A percentile compares a stretch with the other conserved stretches of the same genome.
These are phyloP conservation scores for Vitis rupestris DNA, from an alignment of 164 flowering plant species.

Conservation along the genomic window DNA sequence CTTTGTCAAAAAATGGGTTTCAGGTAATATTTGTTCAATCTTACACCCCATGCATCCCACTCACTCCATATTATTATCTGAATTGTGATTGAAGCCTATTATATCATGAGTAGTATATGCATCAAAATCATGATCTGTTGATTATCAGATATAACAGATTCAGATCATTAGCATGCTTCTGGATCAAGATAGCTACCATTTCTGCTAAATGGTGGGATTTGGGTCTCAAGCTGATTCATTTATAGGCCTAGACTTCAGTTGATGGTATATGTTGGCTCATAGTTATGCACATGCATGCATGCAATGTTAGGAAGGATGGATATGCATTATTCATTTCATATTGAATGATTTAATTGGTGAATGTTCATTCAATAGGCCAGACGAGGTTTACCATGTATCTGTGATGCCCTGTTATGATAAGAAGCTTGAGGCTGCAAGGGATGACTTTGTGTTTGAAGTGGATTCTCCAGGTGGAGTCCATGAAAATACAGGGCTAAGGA, in stretches of 20 bases:
- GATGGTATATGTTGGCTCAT: too few species aligned
- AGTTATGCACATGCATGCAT: neutral
- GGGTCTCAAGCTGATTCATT: too few species aligned
- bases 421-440: constrained; percentile 96
- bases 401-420: constrained; percentile 99
- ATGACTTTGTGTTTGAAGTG: constrained; percentile 73
- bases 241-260: too few species aligned
- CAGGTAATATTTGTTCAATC: constrained; percentile 34
- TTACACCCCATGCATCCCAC: neutral
- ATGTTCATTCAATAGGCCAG: constrained; percentile 52
- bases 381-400: constrained; percentile 85
- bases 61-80: neutral
- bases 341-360: constrained; percentile 6
- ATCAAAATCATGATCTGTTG: too few species aligned
- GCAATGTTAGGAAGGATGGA: neutral
- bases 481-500: constrained; percentile 21
- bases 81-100: neutral
- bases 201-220: too few species aligned
- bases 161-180: too few species aligned
- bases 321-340: constrained; percentile 4
- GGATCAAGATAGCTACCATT: too few species aligned
- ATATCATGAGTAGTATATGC: too few species aligned
- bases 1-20: constrained; percentile 63
- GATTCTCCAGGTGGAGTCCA: constrained; percentile 38
- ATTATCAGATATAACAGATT: too few species aligned